Base-by-base conservation (phyloP, 139 green algal species). In the Coccomyxa sp. region DNA sequence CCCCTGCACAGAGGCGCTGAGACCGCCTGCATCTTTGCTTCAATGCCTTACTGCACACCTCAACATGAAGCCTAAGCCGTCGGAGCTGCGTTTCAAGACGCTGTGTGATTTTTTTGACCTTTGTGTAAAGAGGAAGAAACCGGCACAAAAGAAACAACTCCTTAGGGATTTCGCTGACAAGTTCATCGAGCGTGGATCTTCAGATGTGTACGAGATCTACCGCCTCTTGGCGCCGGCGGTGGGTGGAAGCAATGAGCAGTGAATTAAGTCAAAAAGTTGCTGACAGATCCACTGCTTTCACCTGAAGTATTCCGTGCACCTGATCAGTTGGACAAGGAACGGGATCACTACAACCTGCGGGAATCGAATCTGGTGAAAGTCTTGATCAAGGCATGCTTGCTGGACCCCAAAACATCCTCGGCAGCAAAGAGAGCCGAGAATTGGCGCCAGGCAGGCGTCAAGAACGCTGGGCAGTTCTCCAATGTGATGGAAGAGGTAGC, bases 211-310 rank as follows among this genome's bases (percentile, higher is more conserved):
- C 38, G 32, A 85, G 25, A 84, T 95, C 25, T 95, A 91, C 83
- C 83, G 92, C 14, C 85, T 95, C 18, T 74, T 95, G 68, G 85
- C 95, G 59, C 91, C 92, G 11, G 18, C 28, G 51, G 90, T 93
- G 77, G 30, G 66, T 63, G 66, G 1, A 45, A 57, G 0, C 23
- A 78, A 66, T 27, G 75, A 1, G 15, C 23, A 32, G 63, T 71
- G 18, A 11, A 68, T 9, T 28, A 21, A 28, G 63, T 71, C 63
- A 71, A 9, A 28, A 71, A 14, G 15, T 71, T 71, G 63, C 63
- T 77, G 71, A 31, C 27, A 30, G 71, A 9, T 23, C 21, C 71
- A 77, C 27, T 12, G 12, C 1, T 77, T 15, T 71, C 63, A 15
- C 17, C 71, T 77, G 71, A 23, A 10, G 21, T 27, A 74, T 74